Evolutionary conservation across 2,329 filamentous ascomycete species (phyloP), one percentile per base, ranked within the genome.

Genomic region (Alternaria angustiovoidea): DNA sequence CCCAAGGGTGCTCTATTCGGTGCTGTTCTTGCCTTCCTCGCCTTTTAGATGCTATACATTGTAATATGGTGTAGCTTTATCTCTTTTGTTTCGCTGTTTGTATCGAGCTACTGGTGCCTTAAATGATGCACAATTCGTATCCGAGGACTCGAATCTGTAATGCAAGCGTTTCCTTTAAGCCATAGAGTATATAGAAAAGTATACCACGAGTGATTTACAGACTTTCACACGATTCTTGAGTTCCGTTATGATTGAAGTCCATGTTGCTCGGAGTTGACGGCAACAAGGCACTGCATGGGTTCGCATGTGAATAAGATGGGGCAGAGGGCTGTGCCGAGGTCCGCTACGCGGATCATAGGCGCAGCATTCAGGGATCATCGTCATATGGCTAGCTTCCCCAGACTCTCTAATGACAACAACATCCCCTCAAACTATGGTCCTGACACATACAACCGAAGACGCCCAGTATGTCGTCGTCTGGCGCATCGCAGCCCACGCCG

Each of bases 21-120:
- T 54, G 74, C 73, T 38, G 62, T 64, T 39, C 59, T 78, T 49
- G 75, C 73, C 51, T 70, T 78, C 52, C 66, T 78, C 46, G 75
- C 73, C 57, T 63, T 78, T 65, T 78, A 75, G 66, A 70, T 52
- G 54, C 24, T 55, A 30, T 41, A 44, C 14, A 11, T 14, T 39
- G 36, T 60, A 59, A 54, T 52, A 34, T 20, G 12, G 24, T 39
- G 20, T 18, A 14, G 28, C 30, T 20, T 26, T 9, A 16, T 57
- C 48, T 43, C 24, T 47, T 51, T 22, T 51, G 46, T 57, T 36
- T 36, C 28, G 12, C 28, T 46, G 18, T 54, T 28, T 57, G 41
- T 43, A 57, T 38, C 22, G 47, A 36, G 32, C 46, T 20, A 18
- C 39, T 38, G 18, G 34, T 46, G 26, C 32, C 16, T 20, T 47